Evolutionary conservation across 179 eudicot species (phyloP), one percentile per base, ranked within the genome.

Genomic region (Beta lomatogona): DNA sequence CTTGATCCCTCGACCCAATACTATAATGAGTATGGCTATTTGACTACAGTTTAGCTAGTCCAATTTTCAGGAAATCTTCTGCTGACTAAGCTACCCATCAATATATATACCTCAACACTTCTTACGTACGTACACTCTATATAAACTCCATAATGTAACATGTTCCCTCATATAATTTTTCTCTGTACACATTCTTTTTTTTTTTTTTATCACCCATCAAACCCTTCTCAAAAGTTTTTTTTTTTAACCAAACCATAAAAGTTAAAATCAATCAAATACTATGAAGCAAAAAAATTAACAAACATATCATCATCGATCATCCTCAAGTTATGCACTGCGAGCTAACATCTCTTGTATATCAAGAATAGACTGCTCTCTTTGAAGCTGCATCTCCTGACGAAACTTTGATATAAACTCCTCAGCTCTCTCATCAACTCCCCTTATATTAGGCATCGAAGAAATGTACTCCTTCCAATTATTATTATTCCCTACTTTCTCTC

Each of bases 401-500:
- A 92, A 89, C 80, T 85, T 92, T 4, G 88, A 81, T 10, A 93
- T 93, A 15, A 93, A 93, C 48, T 91, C 98, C 80, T 92, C 94
- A 0, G 98, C 98, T 80, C 90, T 91, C 74, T 93, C 94, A 77
- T 93, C 96, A 9, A 93, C 83, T 10, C 92, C 90, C 45, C 59
- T 79, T 18, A 88, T 52, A 1, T 64, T 69, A 15, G 91, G 88
- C 65, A 86, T 22, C 28, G 65, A 57, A 4, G 89, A 70, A 13
- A 81, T 41, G 6, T 82, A 79, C 75, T 82, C 86, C 45, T 76
- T 86, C 88, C 88, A 85, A 15, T 61, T 74, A 68, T 61, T 73
- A 41, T 71, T 68, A 48, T 58, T 80, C 31, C 36, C 45, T 46
- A 57, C 76, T 22, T 64, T 71, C 41, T 70, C 64, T 5, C 52